A percentile compares a stretch with the other conserved stretches of the same genome.
Conservation (phyloP, 345 rosid genomes). For the Cardiospermum halicacabum region DNA sequence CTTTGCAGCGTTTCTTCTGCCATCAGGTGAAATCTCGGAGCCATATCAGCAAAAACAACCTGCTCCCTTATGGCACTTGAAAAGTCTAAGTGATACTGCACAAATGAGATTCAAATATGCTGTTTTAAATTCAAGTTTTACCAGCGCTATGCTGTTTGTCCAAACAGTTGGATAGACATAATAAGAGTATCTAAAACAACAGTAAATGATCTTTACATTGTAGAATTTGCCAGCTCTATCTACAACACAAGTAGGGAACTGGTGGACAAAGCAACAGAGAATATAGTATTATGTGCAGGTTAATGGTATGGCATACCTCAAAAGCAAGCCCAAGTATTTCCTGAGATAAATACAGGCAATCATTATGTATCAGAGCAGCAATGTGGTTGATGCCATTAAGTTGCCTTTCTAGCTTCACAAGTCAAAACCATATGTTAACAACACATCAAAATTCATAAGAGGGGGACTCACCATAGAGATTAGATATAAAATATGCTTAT, state of each 20-base stretch:
- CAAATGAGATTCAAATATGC: slow-evolving; percentile 13
- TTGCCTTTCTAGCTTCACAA: slow-evolving; percentile 91
- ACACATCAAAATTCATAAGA: slow-evolving; percentile 7
- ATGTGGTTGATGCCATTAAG: slow-evolving; percentile 85
- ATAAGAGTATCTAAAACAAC: slow-evolving; percentile 8
- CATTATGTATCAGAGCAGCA: slow-evolving; percentile 90
- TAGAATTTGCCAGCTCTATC: background rate
- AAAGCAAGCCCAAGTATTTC: slow-evolving; percentile 91
- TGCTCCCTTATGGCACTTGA: slow-evolving; percentile 71
- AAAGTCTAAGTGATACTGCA: slow-evolving; percentile 79
- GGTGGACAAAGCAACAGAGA: background rate
- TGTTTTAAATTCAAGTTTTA: background rate
- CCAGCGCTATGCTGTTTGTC: background rate
- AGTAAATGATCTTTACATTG: background rate
- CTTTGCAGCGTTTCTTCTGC: slow-evolving; percentile 79
- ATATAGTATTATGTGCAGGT: background rate
- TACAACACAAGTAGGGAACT: background rate
- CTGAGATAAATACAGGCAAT: slow-evolving; percentile 78
- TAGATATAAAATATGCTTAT: background rate
- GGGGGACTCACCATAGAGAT: background rate
- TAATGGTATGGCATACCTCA: slow-evolving; percentile 48
- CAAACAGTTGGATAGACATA: slow-evolving; percentile 8
- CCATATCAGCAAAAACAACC: slow-evolving; percentile 83
- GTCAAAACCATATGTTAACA: slow-evolving; percentile 29
- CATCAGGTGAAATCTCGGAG: slow-evolving; percentile 79